Evolutionary conservation across 306 rosid genomes (phyloP), one percentile per base, ranked within the genome.

Genomic region (Phaseolus lunatus): DNA sequence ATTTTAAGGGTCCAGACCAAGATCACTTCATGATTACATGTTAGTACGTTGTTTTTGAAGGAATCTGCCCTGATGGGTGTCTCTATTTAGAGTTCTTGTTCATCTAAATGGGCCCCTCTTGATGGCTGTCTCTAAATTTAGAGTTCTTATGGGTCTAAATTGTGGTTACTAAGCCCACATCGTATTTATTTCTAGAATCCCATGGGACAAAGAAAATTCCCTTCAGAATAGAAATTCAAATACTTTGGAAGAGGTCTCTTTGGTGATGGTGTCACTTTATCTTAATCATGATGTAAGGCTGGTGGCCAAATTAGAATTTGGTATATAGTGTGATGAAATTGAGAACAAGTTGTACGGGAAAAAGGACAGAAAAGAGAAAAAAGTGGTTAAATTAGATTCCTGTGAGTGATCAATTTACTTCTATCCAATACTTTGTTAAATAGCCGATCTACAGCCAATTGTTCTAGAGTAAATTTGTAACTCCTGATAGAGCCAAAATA

Each of bases 291-390:
- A 37, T 54, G 49, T 27, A 62, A 70, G 67, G 35, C 47, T 56
- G 41, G 63, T 27, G 4, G 69, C 58, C 44, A 62, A 70, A 59
- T 37, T 26, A 49, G 61, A 43, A 52, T 37, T 70, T 39, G 41
- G 43, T 49, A 57, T 33, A 0, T 52, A 43, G 18, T 63, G 16
- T 57, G 73, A 41, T 61, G 54, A 76, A 11, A 27, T 33, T 70
- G 44, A 75, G 77, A 65, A 18, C 41, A 68, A 37, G 14, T 56
- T 50, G 78, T 23, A 39, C 10, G 14, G 53, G 63, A 44, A 48
- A 49, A 62, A 22, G 13, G 59, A 76, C 37, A 12, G n/a, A 26
- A 62, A 24, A 53, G 15, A 22, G 35, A 16, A 39, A 2, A 39
- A 13, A 8, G 27, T n/a, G 47, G 59, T 53, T 45, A 16, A 39